Base-by-base conservation (phyloP, 305 asterid species). In the Euphrasia arctica region DNA sequence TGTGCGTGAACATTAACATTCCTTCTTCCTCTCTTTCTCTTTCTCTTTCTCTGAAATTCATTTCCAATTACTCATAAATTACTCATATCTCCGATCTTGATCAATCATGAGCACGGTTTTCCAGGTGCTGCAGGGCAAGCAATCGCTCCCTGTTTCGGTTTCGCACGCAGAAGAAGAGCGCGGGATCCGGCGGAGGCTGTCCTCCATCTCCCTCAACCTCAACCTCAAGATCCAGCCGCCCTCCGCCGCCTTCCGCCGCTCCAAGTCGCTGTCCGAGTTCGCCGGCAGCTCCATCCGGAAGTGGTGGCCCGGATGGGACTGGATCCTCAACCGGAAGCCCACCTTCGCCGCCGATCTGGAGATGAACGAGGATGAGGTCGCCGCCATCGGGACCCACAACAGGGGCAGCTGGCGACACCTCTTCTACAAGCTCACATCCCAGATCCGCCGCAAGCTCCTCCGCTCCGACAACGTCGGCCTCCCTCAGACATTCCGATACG, bases 391-490 rank as follows among this genome's bases (percentile, higher is more conserved):
- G 15, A 76, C 60, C 70, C 88, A 80, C 63, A 79, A 42, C 77
- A 86, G 62, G 69, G 96, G 96, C 52, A 88, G 86, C 77, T 88
- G 87, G 91, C 79, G 86, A 50, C 96, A 88, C 64, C 83, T 91
- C 58, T 70, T 88, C 42, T 88, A 71, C 82, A 88, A 80, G 79
- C 72, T 82, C 70, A 79, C 85, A 66, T 74, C 83, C 8, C 87
- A 84, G 72, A 69, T 89, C 68, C 79, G 88, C 60, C 77, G 86
- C 62, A 85, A 77, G 74, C 81, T 89, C 15, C 47, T 68, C 66
- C 69, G 89, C 59, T 65, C 81, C 54, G 79, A 82, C 71, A 75
- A 73, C 60, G 83, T 75, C 54, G 85, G 84, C 0, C 90, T 89
- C 64, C 96, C 95, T 69, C 87, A 83, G 67, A 82, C 91, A 49